These are phyloP conservation scores for Mycosphaerella arachidis DNA, from an alignment of 2,329 filamentous ascomycete species.

Conservation along the genomic window DNA sequence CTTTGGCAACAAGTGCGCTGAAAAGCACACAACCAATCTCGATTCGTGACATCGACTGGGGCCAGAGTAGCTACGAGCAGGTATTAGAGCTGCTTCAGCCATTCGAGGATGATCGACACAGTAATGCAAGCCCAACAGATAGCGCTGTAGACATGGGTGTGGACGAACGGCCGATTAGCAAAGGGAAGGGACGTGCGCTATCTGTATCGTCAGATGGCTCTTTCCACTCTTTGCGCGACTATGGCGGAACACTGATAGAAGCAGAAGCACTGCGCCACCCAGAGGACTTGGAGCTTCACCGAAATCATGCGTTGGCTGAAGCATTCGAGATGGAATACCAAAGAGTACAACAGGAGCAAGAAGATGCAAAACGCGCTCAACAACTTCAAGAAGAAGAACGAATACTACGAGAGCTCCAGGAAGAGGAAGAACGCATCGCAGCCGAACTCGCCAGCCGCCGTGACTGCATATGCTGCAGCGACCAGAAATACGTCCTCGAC, in stretches of 20 bases:
- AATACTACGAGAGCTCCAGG: not conserved
- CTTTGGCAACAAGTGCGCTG: not conserved
- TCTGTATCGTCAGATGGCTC: not conserved
- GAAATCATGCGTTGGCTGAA: not conserved
- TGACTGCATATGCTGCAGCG: constrained; percentile 36
- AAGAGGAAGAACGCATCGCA: constrained; percentile 14
- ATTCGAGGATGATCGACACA: not conserved
- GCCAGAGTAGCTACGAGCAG: not conserved
- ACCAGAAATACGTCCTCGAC: constrained; percentile 27
- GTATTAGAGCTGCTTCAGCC: not conserved
- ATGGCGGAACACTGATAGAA: not conserved
- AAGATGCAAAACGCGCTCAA: constrained; percentile 5
- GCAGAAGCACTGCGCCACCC: not conserved
- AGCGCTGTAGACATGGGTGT: constrained; percentile 12
- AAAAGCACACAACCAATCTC: not conserved
- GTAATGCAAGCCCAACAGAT: constrained; percentile 12
- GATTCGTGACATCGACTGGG: constrained; percentile 12
- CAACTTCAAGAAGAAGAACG: constrained; percentile 4
- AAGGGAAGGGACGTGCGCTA: constrained; percentile 13
- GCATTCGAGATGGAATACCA: constrained; percentile 1
- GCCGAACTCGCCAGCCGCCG: constrained; percentile 14
- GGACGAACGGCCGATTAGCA: not conserved
- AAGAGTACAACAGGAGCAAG: constrained; percentile 5
- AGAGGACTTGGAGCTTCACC: not conserved
- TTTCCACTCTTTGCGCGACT: not conserved